Evolutionary conservation across 1,284 basidiomycete genomes (phyloP).

Genomic region (Cutaneotrichosporon sp.): DNA sequence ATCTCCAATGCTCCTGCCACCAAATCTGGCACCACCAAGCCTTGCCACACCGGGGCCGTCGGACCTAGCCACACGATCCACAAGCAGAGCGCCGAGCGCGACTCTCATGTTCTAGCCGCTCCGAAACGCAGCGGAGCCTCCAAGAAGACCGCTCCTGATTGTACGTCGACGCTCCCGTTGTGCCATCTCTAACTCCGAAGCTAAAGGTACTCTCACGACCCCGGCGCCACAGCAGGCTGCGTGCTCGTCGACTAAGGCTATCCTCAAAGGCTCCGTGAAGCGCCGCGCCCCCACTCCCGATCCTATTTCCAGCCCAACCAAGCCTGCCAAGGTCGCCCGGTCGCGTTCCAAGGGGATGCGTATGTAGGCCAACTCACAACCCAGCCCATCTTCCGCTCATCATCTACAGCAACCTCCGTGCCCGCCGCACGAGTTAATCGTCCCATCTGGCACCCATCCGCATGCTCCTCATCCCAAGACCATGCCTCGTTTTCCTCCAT

Average conservation of each 20-base stretch:
- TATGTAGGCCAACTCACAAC: not conserved
- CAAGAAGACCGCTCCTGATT: not conserved
- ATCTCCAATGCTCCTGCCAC: not conserved
- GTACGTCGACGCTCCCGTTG: not conserved
- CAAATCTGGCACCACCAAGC: not conserved
- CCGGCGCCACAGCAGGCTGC: not conserved
- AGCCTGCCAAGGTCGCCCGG: not conserved
- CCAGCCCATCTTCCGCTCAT: not conserved
- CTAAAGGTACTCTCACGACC: not conserved
- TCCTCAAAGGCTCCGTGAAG: not conserved
- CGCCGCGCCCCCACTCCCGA: not conserved
- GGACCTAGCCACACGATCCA: not conserved
- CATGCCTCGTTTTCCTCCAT: not conserved
- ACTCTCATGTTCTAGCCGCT: not conserved
- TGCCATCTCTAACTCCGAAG: not conserved
- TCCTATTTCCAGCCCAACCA: not conserved
- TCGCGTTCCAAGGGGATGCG: not conserved
- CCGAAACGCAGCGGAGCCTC: not conserved
- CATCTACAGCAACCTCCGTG: conserved; percentile 1
- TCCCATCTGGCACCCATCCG: not conserved
- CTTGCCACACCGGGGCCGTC: not conserved
- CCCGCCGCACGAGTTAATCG: not conserved
- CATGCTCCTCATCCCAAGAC: not conserved
- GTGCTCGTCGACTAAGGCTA: not conserved
- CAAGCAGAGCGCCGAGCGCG: not conserved